These are phyloP conservation scores for Colletotrichum gigasporum DNA, from an alignment of 2,329 filamentous ascomycete genomes.

Conservation along the genomic window DNA sequence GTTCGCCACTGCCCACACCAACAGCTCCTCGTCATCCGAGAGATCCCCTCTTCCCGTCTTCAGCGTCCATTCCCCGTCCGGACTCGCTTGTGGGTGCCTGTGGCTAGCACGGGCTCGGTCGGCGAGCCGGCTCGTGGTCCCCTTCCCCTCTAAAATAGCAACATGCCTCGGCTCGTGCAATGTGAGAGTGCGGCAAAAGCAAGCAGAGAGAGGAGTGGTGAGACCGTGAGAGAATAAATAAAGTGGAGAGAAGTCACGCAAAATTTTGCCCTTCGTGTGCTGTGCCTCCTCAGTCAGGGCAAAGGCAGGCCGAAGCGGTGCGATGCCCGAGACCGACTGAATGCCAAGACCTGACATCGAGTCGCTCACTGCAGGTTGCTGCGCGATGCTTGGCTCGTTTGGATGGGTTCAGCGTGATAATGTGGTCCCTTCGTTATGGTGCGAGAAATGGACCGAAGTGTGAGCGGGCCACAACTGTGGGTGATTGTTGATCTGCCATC, in stretches of 20 bases:
- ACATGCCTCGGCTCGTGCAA: not conserved
- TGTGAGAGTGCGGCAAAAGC: not conserved
- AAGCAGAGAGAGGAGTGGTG: not conserved
- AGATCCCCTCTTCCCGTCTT: not conserved
- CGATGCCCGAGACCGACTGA: constrained; percentile 3
- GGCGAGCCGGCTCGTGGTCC: not conserved
- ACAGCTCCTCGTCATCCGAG: not conserved
- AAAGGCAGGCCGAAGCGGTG: constrained; percentile 5
- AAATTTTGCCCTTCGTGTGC: not conserved
- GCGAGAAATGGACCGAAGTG: constrained; percentile 26
- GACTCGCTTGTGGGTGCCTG: no score
- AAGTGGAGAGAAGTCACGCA: constrained; percentile 18
- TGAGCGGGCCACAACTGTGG: constrained; percentile 8
- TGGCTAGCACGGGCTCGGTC: no score
- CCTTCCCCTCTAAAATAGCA: no score
- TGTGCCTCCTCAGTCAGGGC: not conserved
- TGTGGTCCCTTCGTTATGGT: constrained; percentile 17
- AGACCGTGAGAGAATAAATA: not conserved
- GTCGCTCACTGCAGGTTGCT: not conserved
- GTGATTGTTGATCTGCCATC: not conserved
- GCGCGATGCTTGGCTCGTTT: constrained; percentile 13
- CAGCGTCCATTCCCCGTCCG: not conserved
- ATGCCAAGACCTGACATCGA: constrained; percentile 21
- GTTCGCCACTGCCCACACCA: constrained; percentile 4
- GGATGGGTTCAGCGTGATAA: constrained; percentile 6